phyloP scores from a whole-genome alignment of 306 rosid genomes.

The Herpetospermum pedunculosum region DNA sequence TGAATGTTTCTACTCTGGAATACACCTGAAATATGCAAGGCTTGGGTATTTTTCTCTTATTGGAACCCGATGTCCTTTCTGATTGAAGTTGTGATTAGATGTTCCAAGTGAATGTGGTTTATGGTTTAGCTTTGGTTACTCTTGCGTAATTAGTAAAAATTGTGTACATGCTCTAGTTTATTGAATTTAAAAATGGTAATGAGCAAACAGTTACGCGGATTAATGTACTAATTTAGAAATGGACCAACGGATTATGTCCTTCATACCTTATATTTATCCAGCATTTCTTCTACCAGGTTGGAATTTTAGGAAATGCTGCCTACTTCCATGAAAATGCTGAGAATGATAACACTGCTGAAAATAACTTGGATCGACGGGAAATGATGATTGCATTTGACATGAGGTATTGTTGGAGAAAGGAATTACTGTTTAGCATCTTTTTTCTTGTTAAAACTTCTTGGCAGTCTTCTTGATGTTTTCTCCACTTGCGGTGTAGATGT shows the following conservation, averaged over 20 bases:
- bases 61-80: background rate
- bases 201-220: background rate
- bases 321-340: constrained; percentile 60
- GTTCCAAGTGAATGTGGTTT: background rate
- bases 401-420: constrained; percentile 47
- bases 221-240: background rate
- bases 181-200: background rate
- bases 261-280: background rate
- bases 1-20: background rate
- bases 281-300: constrained; percentile 44
- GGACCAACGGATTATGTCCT: background rate
- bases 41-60: background rate
- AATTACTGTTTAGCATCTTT: background rate
- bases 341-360: constrained; percentile 36
- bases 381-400: constrained; percentile 99
- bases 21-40: background rate
- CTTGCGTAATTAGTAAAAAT: background rate
- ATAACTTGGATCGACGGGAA: constrained; percentile 64
- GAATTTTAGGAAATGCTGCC: constrained; percentile 86
- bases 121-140: background rate
- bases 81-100: background rate
- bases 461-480: constrained; percentile 20
- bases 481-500: constrained; percentile 44
- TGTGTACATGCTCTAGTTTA: background rate
- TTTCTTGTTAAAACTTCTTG: constrained; percentile 1